Percentiles rank a stretch among this genome's conserved stretches.
phyloP scores from a whole-genome alignment of 306 rosid species.

The Lithocarpus polystachyus region DNA sequence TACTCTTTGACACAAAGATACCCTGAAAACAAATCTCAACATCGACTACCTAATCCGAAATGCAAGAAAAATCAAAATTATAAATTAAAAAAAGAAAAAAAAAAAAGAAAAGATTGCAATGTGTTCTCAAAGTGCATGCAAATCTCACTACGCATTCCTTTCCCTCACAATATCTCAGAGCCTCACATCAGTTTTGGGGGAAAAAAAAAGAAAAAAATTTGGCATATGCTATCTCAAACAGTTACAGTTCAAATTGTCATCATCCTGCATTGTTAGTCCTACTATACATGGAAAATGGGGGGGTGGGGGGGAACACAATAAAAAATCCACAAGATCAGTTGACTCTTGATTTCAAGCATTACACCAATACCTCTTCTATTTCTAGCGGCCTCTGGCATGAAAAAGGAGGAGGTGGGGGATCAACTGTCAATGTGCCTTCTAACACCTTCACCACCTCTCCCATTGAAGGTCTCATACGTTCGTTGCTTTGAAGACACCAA shows the following conservation, averaged over 20 bases:
- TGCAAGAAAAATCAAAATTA: no score
- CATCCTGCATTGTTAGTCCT: slow-evolving; percentile 48
- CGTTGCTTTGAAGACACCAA: slow-evolving; percentile 80
- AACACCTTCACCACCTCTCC: slow-evolving; percentile 74
- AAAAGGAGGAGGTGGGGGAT: slow-evolving; percentile 71
- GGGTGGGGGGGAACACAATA: neutral
- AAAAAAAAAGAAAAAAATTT: neutral
- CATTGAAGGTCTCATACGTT: slow-evolving; percentile 62
- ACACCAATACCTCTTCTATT: slow-evolving; percentile 28
- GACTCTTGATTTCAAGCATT: slow-evolving; percentile 28
- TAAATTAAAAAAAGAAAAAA: no score
- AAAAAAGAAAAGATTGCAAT: no score
- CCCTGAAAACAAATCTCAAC: no score
- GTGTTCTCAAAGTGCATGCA: no score
- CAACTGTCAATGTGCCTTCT: slow-evolving; percentile 64
- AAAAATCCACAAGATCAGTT: slow-evolving; percentile 16
- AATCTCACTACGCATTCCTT: slow-evolving; percentile 8
- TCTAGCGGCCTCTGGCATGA: slow-evolving; percentile 8
- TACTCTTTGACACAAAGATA: no score
- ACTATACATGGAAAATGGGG: slow-evolving; percentile 36
- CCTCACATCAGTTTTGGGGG: slow-evolving; percentile 17
- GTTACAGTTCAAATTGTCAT: slow-evolving; percentile 17
- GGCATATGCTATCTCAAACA: slow-evolving; percentile 10
- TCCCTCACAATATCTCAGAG: neutral
- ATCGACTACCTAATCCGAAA: no score